These are phyloP conservation scores for Rhizopogon vesiculosus DNA, from an alignment of 768 basidiomycete species.

Conservation along the genomic window DNA sequence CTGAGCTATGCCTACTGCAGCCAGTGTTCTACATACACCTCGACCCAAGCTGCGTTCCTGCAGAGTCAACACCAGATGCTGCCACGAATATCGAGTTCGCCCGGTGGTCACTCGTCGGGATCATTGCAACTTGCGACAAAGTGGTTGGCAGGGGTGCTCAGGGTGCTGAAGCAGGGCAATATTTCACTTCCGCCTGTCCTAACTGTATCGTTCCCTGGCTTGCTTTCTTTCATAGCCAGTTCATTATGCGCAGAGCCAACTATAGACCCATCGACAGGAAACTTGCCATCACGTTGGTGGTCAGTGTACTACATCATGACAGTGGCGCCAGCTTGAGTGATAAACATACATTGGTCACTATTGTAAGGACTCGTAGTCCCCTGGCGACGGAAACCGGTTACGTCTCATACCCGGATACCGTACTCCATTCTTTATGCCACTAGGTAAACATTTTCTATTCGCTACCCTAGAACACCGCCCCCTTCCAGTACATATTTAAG, in stretches of 20 bases:
- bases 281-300: neutral
- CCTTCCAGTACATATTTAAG: no score
- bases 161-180: no score
- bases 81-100: neutral
- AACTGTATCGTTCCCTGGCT: neutral
- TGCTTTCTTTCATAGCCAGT: neutral
- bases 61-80: neutral
- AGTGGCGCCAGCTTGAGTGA: no score
- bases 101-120: neutral
- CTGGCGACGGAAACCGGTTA: no score
- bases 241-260: neutral
- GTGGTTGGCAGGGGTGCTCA: neutral
- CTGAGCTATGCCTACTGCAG: neutral
- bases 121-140: neutral
- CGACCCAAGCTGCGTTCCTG: neutral
- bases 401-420: no score
- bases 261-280: neutral
- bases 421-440: no score
- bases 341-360: neutral
- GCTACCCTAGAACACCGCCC: no score
- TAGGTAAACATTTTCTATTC: no score
- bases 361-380: no score
- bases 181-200: neutral
- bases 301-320: no score
- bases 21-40: neutral